Evolutionary conservation across 768 basidiomycete species (phyloP).

Genomic region (Kwoniella sp.): DNA sequence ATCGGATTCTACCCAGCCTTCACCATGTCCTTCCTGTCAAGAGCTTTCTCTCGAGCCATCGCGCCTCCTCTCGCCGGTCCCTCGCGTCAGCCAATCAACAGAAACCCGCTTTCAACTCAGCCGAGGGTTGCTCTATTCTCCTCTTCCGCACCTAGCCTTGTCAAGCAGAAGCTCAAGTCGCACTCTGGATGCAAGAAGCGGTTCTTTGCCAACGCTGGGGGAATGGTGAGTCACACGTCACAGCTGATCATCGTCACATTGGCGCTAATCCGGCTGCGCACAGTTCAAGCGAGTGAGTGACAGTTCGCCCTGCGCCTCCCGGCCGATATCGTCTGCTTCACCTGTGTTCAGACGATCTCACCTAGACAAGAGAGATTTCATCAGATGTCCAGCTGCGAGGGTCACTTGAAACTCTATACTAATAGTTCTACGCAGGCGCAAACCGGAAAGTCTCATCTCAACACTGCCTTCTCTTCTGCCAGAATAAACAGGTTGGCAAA

Average conservation of each 20-base stretch:
- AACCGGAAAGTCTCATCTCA: constrained; percentile 47
- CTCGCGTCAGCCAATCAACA: constrained; percentile 2
- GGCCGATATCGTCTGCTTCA: neutral
- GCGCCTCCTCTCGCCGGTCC: neutral
- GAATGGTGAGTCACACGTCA: constrained; percentile 18
- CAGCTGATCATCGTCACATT: neutral
- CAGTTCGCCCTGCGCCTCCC: neutral
- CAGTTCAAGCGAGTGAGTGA: constrained; percentile 48
- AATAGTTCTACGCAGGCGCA: constrained; percentile 23
- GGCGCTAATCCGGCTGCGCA: neutral
- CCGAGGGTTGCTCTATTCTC: constrained; percentile 24
- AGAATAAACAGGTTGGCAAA: constrained; percentile 47
- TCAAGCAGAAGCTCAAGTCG: constrained; percentile 48
- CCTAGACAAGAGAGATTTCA: too few species aligned
- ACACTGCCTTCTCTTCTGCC: constrained; percentile 42
- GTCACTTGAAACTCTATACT: too few species aligned
- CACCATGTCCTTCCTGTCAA: constrained; percentile 18
- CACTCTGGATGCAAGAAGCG: constrained; percentile 51
- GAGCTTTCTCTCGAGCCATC: constrained; percentile 8
- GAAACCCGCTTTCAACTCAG: neutral
- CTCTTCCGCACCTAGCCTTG: constrained; percentile 18
- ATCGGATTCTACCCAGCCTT: too few species aligned
- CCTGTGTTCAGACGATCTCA: too few species aligned
- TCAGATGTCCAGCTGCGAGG: too few species aligned
- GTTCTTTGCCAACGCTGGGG: constrained; percentile 45